Evolutionary conservation across 306 rosid species (phyloP), one percentile per base, ranked within the genome.

Genomic region (Inga oerstediana): DNA sequence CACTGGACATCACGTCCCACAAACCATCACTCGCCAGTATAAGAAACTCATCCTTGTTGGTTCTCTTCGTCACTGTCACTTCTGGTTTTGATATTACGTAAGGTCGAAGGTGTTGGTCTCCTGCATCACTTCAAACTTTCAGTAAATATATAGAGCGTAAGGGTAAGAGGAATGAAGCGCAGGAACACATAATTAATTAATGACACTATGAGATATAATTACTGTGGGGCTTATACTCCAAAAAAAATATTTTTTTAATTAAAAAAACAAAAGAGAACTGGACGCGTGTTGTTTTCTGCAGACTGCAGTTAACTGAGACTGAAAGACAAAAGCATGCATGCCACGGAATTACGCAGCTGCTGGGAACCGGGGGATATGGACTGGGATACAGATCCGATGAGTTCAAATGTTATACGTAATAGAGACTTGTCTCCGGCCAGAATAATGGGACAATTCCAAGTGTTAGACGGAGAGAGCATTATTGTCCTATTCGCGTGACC

Each of bases 21-120:
- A 95, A 85, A 0, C 99, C 99, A 84, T 95, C 99, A 66, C 99
- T 93, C 17, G 91, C 98, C 3, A 95, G 86, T 69, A 95, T 86
- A 3, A 95, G 89, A 83, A 95, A 95, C 46, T 95, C 99, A 66
- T 95, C 99, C 10, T 89, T 75, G 24, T 66, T 80, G 8, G 64
- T 92, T 83, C 98, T 77, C 79, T 89, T 90, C 5, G 96, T 91
- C 77, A 92, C 88, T 0, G 92, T 95, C 8, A 93, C 99, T 81
- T 95, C 98, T 51, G 99, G 98, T 81, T 90, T 89, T 7, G 96
- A 88, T 86, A 92, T 93, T 8, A 95, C 96, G 46, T 84, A 95
- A 0, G 99, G 99, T 67, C 89, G 91, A 71, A 95, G 91, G 90
- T 90, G 79, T 30, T 90, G 86, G 80, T 95, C 99, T 43, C 99